These are phyloP conservation scores for Kodamaea jinghongensis DNA, from an alignment of 805 yeast species.

Conservation along the genomic window DNA sequence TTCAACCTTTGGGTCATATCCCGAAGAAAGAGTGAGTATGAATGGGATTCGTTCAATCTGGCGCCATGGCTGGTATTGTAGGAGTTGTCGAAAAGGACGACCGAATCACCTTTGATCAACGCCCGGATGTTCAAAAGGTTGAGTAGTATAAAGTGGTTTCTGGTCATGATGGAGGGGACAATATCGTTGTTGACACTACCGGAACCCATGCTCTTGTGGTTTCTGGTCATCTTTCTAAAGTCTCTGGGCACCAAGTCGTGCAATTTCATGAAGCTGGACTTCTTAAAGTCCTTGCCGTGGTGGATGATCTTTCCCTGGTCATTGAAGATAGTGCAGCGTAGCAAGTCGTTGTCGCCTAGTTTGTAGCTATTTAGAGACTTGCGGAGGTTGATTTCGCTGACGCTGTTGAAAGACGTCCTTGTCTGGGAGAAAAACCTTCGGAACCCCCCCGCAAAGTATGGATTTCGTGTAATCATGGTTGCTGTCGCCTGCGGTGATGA, in stretches of 20 bases:
- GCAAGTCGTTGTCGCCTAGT: conserved; percentile 29
- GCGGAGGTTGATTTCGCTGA: conserved; percentile 4
- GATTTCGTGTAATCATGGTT: no score
- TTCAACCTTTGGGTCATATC: conserved; percentile 41
- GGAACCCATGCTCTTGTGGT: conserved; percentile 12
- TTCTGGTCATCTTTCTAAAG: conserved; percentile 49
- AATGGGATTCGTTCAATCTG: conserved; percentile 45
- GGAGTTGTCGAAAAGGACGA: conserved; percentile 44
- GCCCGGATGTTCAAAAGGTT: conserved; percentile 51
- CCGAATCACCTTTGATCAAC: conserved; percentile 49
- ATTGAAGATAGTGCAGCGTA: conserved; percentile 52
- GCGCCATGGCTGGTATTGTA: conserved; percentile 16
- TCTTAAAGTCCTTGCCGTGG: conserved; percentile 45
- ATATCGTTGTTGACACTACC: conserved; percentile 36
- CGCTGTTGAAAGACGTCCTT: no score
- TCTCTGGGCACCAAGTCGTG: conserved; percentile 57
- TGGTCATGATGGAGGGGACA: conserved; percentile 53
- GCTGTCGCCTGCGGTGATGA: no score
- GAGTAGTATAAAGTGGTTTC: conserved; percentile 46
- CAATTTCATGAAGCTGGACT: conserved; percentile 41
- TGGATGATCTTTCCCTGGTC: conserved; percentile 40
- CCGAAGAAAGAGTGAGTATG: conserved; percentile 42
- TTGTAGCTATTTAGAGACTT: conserved; percentile 5
- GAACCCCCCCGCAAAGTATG: no score
- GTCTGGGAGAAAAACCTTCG: no score